Evolutionary conservation across 2,329 filamentous ascomycete species (phyloP).

Genomic region (Eurotiales sp.): DNA sequence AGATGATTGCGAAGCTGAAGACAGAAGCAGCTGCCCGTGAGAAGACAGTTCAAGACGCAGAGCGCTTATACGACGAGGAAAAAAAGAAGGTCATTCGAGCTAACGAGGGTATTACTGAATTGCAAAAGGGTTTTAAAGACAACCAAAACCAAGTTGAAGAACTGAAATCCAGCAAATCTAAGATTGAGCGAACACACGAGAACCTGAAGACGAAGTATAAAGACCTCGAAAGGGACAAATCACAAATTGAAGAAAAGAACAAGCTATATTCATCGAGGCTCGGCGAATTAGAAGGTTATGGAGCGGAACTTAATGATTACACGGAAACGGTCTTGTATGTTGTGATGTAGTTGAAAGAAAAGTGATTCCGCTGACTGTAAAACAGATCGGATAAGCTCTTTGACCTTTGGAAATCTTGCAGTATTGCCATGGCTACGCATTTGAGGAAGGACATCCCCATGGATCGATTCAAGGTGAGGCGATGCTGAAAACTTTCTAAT

Average conservation of each 20-base stretch:
- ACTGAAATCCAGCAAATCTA: background rate
- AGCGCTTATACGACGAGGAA: background rate
- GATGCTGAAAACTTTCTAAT: background rate
- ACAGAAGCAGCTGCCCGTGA: background rate
- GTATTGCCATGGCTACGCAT: background rate
- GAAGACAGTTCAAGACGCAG: background rate
- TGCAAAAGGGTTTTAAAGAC: conserved; percentile 2
- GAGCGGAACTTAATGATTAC: background rate
- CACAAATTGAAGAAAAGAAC: background rate
- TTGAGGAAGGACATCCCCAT: background rate
- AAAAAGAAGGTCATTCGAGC: background rate
- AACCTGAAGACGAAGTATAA: background rate
- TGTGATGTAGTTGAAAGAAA: background rate
- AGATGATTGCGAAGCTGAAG: background rate
- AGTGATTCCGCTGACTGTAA: background rate
- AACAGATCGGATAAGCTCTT: conserved; percentile 1
- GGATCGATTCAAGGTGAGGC: conserved; percentile 4
- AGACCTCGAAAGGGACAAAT: background rate
- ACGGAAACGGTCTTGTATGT: conserved; percentile 5
- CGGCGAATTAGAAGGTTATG: conserved; percentile 1
- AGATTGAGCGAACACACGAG: background rate
- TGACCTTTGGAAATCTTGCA: background rate
- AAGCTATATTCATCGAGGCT: background rate
- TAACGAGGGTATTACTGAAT: background rate
- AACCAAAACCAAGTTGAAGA: background rate